These are phyloP conservation scores for Sarcomyxa edulis DNA, from an alignment of 768 basidiomycete genomes.

Conservation along the genomic window DNA sequence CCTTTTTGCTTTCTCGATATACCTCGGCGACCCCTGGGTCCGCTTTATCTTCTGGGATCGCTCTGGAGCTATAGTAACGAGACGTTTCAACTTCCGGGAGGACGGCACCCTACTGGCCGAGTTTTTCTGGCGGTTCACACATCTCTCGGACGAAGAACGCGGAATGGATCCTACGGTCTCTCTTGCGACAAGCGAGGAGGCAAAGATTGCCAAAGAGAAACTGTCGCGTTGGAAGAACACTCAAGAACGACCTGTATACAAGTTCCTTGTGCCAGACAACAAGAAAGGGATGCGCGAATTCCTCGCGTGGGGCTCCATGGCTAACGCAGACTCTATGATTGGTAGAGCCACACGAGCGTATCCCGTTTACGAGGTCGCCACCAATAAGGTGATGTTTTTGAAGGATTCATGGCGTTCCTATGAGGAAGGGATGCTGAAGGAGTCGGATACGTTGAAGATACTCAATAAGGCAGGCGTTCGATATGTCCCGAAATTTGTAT, in stretches of 20 bases:
- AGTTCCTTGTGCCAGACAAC: constrained; percentile 9
- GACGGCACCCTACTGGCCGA: constrained; percentile 15
- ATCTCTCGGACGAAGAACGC: constrained; percentile 9
- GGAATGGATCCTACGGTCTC: constrained; percentile 22
- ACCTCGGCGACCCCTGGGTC: constrained; percentile 15
- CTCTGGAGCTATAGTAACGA: constrained; percentile 22
- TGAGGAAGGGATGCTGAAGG: constrained; percentile 5
- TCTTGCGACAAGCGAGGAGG: constrained; percentile 7
- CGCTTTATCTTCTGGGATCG: constrained; percentile 28
- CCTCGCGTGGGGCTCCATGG: constrained; percentile 12
- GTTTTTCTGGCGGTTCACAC: constrained; percentile 24
- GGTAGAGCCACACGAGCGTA: constrained; percentile 15
- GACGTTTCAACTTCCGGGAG: constrained; percentile 16
- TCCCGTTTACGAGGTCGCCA: constrained; percentile 11
- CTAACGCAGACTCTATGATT: constrained; percentile 8
- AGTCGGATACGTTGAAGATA: constrained; percentile 15
- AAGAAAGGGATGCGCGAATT: constrained; percentile 3
- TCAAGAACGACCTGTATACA: constrained; percentile 7
- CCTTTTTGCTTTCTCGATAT: constrained; percentile 19
- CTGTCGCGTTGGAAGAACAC: too few species aligned
- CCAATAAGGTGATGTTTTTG: constrained; percentile 12
- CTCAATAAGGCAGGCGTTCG: constrained; percentile 7
- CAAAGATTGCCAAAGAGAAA: constrained; percentile 3
- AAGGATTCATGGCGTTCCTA: constrained; percentile 22
- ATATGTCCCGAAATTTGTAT: constrained; percentile 19